Evolutionary conservation across 495 filamentous ascomycete genomes (phyloP), one percentile per base, ranked within the genome.

Genomic region (Entonaema liquescens): DNA sequence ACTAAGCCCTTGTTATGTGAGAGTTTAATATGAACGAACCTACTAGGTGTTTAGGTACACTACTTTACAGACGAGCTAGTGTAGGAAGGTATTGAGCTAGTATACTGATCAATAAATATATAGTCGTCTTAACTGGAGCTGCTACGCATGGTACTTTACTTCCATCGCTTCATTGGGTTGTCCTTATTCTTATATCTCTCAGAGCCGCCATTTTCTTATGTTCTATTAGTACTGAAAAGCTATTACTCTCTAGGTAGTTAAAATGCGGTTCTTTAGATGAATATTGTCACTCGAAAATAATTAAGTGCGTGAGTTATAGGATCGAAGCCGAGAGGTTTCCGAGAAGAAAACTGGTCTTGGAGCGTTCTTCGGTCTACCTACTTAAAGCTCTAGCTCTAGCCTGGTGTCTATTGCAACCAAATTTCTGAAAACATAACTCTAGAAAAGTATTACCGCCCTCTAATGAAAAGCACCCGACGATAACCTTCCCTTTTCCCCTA

Each of bases 11-110:
- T 42, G 2, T 52, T 38, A 36, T 29, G 17, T n/a, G 21, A 26
- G 28, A 53, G 15, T 59, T 12, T 55, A 65, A 55, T 70, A 60
- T 31, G 47, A 65, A 33, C 1, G 8, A 21, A 47, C 12, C 9
- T 47, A 21, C 42, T 23, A 8, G 3, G 42, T 13, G 21, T 3
- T 9, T 9, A 21, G 19, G 42, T 5, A 47, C 9, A 2, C 1
- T 19, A 23, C 17, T 23, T 47, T 47, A 47, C 12, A 9, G 23
- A 47, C 23, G 19, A 47, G 42, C 7, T 17, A 47, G 17, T 47
- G 9, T 23, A 23, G 21, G 42, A 7, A 23, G 17, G 19, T 47
- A 47, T 47, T 47, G 42, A 47, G 42, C 42, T 23, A 47, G 42
- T 23, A 23, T 47, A 47, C 23, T 47, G 11, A 12, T 23, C 9